A percentile compares a stretch with the other conserved stretches of the same genome.
Conservation (phyloP, 2,329 filamentous ascomycete species). For the Phaeophleospora eucalypticola region DNA sequence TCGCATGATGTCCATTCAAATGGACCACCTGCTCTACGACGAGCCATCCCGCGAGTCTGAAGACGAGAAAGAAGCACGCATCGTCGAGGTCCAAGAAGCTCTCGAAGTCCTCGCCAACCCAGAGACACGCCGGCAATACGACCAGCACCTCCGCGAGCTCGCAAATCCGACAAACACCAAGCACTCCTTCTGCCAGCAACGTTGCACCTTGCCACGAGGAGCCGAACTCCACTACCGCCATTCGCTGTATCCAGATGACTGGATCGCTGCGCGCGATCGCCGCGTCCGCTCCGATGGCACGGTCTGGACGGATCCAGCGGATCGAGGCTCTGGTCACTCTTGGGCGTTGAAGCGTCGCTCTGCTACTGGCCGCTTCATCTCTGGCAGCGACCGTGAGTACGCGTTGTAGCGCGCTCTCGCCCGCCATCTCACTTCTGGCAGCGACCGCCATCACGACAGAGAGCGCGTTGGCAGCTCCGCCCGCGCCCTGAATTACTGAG, state of each 20-base stretch:
- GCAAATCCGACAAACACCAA: background rate
- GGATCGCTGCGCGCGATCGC: conserved; percentile 11
- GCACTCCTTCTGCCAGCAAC: background rate
- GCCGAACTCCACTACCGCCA: background rate
- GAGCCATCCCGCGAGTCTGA: conserved; percentile 3
- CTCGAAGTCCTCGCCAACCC: conserved; percentile 1
- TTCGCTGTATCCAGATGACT: conserved; percentile 5
- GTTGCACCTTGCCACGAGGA: background rate
- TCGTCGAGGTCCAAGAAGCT: background rate
- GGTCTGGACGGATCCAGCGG: conserved; percentile 6
- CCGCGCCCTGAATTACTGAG: too few species aligned
- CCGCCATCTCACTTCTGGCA: too few species aligned
- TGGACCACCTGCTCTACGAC: conserved; percentile 3
- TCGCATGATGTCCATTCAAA: background rate
- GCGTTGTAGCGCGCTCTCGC: too few species aligned
- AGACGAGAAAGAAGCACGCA: background rate
- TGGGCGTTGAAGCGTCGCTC: too few species aligned
- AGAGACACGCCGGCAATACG: background rate
- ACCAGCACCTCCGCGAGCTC: background rate
- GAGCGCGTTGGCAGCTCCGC: too few species aligned
- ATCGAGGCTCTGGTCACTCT: too few species aligned
- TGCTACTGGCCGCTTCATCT: too few species aligned
- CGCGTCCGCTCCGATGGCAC: background rate
- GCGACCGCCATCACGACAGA: too few species aligned
- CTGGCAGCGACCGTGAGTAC: too few species aligned